phyloP scores from a whole-genome alignment of 345 rosid species.

The Limnanthes douglasii region DNA sequence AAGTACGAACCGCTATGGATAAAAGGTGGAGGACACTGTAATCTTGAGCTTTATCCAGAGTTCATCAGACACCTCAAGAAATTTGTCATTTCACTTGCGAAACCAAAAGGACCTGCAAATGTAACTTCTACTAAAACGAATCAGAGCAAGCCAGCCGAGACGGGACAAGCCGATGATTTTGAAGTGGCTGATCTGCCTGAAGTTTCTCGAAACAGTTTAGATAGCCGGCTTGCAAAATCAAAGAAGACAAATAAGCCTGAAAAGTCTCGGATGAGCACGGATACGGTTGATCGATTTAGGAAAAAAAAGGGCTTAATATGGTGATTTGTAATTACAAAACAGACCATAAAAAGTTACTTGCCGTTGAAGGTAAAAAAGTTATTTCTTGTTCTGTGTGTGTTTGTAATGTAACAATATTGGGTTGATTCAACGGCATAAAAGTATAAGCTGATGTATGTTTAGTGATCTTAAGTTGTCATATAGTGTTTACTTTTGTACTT shows the following conservation, averaged over 20 bases:
- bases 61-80: slow-evolving; percentile 70
- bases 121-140: slow-evolving; percentile 17
- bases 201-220: slow-evolving; percentile 60
- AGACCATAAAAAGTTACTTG: not conserved
- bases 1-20: slow-evolving; percentile 88
- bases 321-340: slow-evolving; percentile 18
- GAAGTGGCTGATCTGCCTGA: slow-evolving; percentile 40
- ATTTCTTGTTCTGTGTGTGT: not conserved
- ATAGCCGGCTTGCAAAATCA: slow-evolving; percentile 51
- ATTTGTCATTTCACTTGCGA: slow-evolving; percentile 41
- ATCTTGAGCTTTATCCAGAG: slow-evolving; percentile 83
- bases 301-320: slow-evolving; percentile 45
- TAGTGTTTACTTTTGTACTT: not conserved
- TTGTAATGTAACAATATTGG: not conserved
- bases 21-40: slow-evolving; percentile 82
- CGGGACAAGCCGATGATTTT: slow-evolving; percentile 34
- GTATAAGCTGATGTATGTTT: too few species aligned
- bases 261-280: slow-evolving; percentile 68
- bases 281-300: slow-evolving; percentile 51
- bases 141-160: slow-evolving; percentile 26
- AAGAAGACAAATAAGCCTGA: slow-evolving; percentile 47
- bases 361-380: not conserved
- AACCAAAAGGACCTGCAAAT: slow-evolving; percentile 21
- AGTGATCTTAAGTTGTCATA: not conserved
- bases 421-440: too few species aligned